A percentile compares a stretch with the other conserved stretches of the same genome.
Conservation (phyloP, 2,329 filamentous ascomycete species). For the Claviceps lovelessii region DNA sequence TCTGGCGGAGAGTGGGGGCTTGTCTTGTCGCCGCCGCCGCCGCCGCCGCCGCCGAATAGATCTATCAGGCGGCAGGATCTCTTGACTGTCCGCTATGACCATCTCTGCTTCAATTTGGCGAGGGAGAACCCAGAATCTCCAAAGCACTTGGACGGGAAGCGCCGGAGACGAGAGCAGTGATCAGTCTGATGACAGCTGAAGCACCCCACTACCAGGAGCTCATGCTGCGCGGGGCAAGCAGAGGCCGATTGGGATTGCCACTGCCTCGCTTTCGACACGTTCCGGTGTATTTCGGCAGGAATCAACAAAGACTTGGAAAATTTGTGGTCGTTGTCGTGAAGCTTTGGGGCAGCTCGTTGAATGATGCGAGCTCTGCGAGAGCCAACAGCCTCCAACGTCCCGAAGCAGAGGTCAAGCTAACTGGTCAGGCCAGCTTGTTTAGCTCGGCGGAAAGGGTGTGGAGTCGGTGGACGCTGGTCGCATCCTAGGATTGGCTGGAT, state of each 20-base stretch:
- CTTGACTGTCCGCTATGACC: conserved; percentile 16
- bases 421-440: neutral
- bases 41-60: conserved; percentile 40
- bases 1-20: conserved; percentile 62
- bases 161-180: neutral
- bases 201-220: neutral
- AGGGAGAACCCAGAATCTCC: neutral
- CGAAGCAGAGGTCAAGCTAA: neutral
- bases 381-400: neutral
- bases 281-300: too few species aligned
- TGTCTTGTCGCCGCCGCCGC: conserved; percentile 49
- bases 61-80: conserved; percentile 19
- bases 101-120: conserved; percentile 8
- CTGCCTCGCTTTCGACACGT: neutral
- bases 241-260: neutral
- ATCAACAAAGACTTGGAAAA: neutral
- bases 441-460: neutral
- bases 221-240: neutral
- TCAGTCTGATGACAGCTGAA: neutral
- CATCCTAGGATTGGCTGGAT: neutral
- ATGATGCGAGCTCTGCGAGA: neutral
- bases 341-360: neutral
- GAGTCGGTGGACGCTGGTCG: neutral
- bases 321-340: neutral
- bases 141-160: neutral